Evolutionary conservation across 129 eudicot species (phyloP).

Genomic region (Mikania micrantha): DNA sequence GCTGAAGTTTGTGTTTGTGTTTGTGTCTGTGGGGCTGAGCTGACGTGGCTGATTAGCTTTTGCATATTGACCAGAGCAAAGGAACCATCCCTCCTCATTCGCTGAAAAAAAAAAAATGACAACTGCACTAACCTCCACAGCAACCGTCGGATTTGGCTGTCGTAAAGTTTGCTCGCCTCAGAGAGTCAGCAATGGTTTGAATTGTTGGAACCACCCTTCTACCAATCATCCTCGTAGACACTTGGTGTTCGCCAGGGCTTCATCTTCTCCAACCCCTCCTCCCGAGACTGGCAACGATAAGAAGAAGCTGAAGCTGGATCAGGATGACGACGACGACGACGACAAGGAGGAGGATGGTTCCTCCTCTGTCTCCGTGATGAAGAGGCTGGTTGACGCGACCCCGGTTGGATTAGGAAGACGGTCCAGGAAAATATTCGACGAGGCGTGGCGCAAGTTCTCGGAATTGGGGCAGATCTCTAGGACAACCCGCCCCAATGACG

Average conservation of each 20-base stretch:
- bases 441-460: constrained; percentile 95
- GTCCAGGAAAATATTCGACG: constrained; percentile 86
- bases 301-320: neutral
- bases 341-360: too few species aligned
- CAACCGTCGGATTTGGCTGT: constrained; percentile 13
- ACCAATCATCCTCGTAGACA: constrained; percentile 18
- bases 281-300: constrained; percentile 11
- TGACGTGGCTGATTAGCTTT: constrained; percentile 8
- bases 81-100: neutral
- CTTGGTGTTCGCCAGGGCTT: constrained; percentile 11
- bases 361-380: constrained; percentile 44
- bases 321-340: too few species aligned
- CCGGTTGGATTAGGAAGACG: constrained; percentile 95
- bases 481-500: constrained; percentile 52
- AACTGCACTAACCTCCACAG: constrained; percentile 8
- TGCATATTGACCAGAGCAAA: neutral
- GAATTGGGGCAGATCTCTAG: constrained; percentile 93
- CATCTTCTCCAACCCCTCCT: constrained; percentile 17
- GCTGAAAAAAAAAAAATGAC: constrained; percentile 1
- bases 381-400: constrained; percentile 67
- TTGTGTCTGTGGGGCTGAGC: too few species aligned
- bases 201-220: constrained; percentile 5
- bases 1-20: neutral
- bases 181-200: neutral
- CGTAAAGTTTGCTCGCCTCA: neutral